Evolutionary conservation across 2,329 filamentous ascomycete species (phyloP).

Genomic region (Thelonectria olida): DNA sequence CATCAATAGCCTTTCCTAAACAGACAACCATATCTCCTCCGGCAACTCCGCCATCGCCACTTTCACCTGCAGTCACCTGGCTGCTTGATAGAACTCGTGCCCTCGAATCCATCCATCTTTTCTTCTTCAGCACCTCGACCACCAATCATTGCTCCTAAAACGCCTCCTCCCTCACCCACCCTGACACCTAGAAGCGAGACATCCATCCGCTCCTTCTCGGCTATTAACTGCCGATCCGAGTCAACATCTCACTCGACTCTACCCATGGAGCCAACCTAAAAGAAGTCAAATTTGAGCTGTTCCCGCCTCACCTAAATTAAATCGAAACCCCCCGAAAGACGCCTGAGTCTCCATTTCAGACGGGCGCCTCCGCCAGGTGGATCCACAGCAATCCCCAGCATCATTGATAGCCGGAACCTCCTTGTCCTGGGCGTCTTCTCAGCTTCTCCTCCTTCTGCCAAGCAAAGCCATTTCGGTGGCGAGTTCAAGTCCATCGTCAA

Average conservation of each 20-base stretch:
- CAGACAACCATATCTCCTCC: background rate
- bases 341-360: background rate
- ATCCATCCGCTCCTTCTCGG: background rate
- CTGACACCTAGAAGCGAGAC: background rate
- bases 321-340: background rate
- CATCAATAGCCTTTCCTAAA: background rate
- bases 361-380: background rate
- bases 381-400: background rate
- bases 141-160: background rate
- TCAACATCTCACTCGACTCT: background rate
- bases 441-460: background rate
- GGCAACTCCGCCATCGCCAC: background rate
- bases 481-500: background rate
- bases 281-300: too few relatives aligned
- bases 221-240: background rate
- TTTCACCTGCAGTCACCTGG: background rate
- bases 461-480: background rate
- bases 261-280: background rate
- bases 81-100: background rate
- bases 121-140: background rate
- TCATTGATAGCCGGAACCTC: background rate
- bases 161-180: background rate
- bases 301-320: background rate
- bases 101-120: background rate
- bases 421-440: background rate